Conservation (phyloP, 2,329 filamentous ascomycete genomes). For the Verticillium isaacii region DNA sequence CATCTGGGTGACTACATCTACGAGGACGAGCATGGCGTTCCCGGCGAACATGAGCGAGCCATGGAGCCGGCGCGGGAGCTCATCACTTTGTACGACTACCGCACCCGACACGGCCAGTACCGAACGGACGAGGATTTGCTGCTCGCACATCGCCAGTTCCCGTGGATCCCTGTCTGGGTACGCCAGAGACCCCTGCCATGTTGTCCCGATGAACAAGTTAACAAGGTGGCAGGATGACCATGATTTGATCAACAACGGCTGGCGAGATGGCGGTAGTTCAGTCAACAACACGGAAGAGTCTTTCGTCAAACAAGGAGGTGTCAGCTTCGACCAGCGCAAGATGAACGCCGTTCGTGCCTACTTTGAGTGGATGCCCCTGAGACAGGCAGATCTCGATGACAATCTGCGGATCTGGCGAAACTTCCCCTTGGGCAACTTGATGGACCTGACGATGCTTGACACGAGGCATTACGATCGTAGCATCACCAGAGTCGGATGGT, state of each 20-base stretch:
- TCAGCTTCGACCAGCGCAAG: slow-evolving; percentile 69
- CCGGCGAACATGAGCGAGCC: neutral
- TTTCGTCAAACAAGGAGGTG: slow-evolving; percentile 52
- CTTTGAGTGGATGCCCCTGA: slow-evolving; percentile 51
- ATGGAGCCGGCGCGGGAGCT: slow-evolving; percentile 11
- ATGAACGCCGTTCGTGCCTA: slow-evolving; percentile 69
- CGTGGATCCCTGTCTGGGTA: slow-evolving; percentile 40
- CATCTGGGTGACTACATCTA: slow-evolving; percentile 63
- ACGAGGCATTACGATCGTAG: slow-evolving; percentile 62
- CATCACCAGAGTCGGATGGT: neutral
- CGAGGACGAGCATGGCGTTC: slow-evolving; percentile 41
- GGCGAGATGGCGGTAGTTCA: slow-evolving; percentile 53
- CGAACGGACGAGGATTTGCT: slow-evolving; percentile 35
- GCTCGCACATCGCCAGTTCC: slow-evolving; percentile 32
- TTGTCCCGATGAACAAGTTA: slow-evolving; percentile 16
- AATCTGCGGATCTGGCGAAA: slow-evolving; percentile 64
- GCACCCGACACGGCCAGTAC: slow-evolving; percentile 34
- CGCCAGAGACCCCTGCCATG: slow-evolving; percentile 37
- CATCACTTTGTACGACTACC: slow-evolving; percentile 35
- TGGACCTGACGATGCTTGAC: slow-evolving; percentile 66
- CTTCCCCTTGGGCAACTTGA: slow-evolving; percentile 60
- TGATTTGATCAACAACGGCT: slow-evolving; percentile 59
- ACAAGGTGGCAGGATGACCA: slow-evolving; percentile 16
- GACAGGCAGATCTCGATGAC: slow-evolving; percentile 64
- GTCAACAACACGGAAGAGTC: slow-evolving; percentile 64